Conservation (phyloP, 2,329 filamentous ascomycete species). For the Scytalidium sp. region DNA sequence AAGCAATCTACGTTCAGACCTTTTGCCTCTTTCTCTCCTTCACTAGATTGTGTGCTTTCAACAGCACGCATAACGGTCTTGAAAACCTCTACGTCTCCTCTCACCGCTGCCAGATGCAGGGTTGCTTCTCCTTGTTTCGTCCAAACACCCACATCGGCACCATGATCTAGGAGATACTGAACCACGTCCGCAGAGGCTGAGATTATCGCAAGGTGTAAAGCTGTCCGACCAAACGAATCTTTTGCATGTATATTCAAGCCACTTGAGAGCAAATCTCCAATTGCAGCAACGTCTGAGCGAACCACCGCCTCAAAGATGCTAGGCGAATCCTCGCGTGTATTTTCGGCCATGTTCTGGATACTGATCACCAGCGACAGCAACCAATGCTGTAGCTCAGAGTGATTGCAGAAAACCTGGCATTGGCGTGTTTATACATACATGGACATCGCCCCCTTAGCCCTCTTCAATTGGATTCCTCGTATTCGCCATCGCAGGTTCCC, state of each 20-base stretch:
- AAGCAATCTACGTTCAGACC: not conserved
- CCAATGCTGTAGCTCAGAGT: no score
- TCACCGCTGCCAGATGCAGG: not conserved
- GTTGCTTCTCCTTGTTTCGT: not conserved
- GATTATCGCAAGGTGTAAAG: not conserved
- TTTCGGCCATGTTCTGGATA: no score
- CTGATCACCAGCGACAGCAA: no score
- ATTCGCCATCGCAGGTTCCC: no score
- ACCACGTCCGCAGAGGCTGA: not conserved
- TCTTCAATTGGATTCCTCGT: no score
- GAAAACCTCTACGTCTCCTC: not conserved
- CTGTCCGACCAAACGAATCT: not conserved
- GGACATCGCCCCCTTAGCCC: no score
- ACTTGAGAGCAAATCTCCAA: not conserved
- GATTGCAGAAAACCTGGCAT: no score
- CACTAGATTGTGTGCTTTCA: not conserved
- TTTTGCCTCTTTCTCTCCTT: not conserved
- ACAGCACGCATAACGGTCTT: not conserved
- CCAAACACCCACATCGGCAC: not conserved
- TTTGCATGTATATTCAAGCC: not conserved
- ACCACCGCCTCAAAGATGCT: not conserved
- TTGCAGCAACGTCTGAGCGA: not conserved
- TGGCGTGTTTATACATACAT: no score
- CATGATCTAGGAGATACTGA: not conserved
- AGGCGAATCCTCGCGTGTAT: not conserved